Evolutionary conservation across 768 basidiomycete species (phyloP), one percentile per base, ranked within the genome.

Genomic region (Punctularia strigosozonata): DNA sequence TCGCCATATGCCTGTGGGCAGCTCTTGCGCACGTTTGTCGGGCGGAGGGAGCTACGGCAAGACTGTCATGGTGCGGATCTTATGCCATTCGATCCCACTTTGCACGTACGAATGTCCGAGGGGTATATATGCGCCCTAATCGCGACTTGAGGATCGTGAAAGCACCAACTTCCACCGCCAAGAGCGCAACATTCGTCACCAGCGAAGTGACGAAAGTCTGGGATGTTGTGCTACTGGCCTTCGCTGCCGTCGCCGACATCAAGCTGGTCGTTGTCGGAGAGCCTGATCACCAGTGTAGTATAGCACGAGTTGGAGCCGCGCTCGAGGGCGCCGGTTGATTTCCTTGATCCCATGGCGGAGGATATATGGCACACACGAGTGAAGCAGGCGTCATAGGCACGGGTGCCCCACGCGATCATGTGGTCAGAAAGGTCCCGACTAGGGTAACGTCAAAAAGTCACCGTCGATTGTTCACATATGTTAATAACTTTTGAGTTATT

Each of bases 171-270:
- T 75, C 69, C 30, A 67, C 41, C 10, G 48, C 40, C 30, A 73
- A 62, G 7, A 70, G 54, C n/a, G 45, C 65, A 25, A 50, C 58
- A 51, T 84, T 82, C 36, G 71, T 64, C 13, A 70, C 69, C 10
- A 83, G 56, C 5, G 79, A 69, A 21, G 79, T 77, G 37, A 76
- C 33, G 51, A 83, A 85, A 2, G 73, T 65, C 34, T 63, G 55
- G 0, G 69, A 63, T 25, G 63, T 60, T 38, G 41, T 48, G 45
- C 47, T 43, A 25, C 44, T 19, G 2, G 48, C 46, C 19, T 26
- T 41, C 10, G 23, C 24, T 13, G 36, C 17, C 5, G 17, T 22
- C 14, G 20, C 17, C 14, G 36, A 38, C 13, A 15, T 23, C 12
- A 34, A 17, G 25, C 35, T 41, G 8, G 32, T 10, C 28, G 28